Evolutionary conservation across 2,329 filamentous ascomycete species (phyloP).

Genomic region (Trichoderma atroviride): DNA sequence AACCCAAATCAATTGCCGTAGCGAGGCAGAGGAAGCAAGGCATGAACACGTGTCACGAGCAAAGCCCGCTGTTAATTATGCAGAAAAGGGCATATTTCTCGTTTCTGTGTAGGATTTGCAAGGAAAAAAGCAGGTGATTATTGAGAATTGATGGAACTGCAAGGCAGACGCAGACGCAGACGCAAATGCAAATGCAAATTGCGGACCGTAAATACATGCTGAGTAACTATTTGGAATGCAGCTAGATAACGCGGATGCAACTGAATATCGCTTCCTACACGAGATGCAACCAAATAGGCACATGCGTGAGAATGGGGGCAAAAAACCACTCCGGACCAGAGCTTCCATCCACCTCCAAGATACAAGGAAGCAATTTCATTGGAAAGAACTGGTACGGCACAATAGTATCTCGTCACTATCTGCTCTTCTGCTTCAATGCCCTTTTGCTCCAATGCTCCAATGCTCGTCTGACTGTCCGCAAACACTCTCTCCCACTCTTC

Average conservation of each 20-base stretch:
- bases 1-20: not conserved
- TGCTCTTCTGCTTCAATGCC: not conserved
- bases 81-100: not conserved
- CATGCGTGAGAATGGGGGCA: not conserved
- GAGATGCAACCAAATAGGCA: not conserved
- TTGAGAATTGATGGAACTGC: not conserved
- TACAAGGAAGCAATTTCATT: not conserved
- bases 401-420: not conserved
- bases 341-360: not conserved
- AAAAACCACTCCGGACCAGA: not conserved
- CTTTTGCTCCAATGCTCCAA: no score
- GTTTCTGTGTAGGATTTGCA: not conserved
- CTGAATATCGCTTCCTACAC: not conserved
- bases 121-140: not conserved
- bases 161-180: slow-evolving; percentile 3
- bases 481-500: not conserved
- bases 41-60: slow-evolving; percentile 3
- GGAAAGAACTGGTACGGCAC: not conserved
- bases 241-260: not conserved
- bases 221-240: not conserved
- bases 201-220: not conserved
- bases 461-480: not conserved
- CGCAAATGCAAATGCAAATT: not conserved
- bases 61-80: not conserved
- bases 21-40: not conserved